Percentiles rank a stretch among this genome's conserved stretches.
These are phyloP conservation scores for Sporothrix inflata DNA, from an alignment of 2,329 filamentous ascomycete species.

Conservation along the genomic window DNA sequence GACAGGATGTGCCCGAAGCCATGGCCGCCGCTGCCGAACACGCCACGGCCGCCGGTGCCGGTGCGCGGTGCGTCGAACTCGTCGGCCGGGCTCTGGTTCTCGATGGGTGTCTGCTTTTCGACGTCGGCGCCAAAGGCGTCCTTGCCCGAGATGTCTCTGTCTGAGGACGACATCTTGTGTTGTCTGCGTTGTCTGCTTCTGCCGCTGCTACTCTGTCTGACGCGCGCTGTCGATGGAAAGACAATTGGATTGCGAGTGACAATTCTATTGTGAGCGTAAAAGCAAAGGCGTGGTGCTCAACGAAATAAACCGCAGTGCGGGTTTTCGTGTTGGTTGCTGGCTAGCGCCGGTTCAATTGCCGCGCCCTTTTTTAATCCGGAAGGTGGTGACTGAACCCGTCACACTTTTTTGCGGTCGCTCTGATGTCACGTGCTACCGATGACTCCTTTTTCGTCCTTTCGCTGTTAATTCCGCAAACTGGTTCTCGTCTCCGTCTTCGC, in stretches of 20 bases:
- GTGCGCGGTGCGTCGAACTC: background rate
- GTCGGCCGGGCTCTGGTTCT: background rate
- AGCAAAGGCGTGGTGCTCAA: background rate
- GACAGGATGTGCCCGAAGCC: slow-evolving; percentile 34
- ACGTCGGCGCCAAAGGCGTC: slow-evolving; percentile 31
- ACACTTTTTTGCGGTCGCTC: background rate
- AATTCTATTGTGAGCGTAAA: background rate
- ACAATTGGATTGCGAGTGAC: background rate
- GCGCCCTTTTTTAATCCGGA: slow-evolving; percentile 12
- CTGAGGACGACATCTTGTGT: slow-evolving; percentile 28
- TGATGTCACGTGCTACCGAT: slow-evolving; percentile 14
- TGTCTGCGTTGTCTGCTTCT: background rate
- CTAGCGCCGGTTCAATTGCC: slow-evolving; percentile 27
- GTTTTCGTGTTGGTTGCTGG: slow-evolving; percentile 19
- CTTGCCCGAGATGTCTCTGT: slow-evolving; percentile 16
- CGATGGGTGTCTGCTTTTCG: slow-evolving; percentile 33
- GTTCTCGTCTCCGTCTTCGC: background rate
- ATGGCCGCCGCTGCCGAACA: background rate
- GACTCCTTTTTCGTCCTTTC: background rate
- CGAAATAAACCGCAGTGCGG: slow-evolving; percentile 4
- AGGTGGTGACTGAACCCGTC: slow-evolving; percentile 4
- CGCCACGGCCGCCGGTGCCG: slow-evolving; percentile 33
- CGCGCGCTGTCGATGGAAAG: background rate
- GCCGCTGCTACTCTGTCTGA: background rate
- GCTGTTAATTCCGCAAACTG: background rate